Base-by-base conservation (phyloP, 2,329 filamentous ascomycete species). In the Alternaria ventricosa region DNA sequence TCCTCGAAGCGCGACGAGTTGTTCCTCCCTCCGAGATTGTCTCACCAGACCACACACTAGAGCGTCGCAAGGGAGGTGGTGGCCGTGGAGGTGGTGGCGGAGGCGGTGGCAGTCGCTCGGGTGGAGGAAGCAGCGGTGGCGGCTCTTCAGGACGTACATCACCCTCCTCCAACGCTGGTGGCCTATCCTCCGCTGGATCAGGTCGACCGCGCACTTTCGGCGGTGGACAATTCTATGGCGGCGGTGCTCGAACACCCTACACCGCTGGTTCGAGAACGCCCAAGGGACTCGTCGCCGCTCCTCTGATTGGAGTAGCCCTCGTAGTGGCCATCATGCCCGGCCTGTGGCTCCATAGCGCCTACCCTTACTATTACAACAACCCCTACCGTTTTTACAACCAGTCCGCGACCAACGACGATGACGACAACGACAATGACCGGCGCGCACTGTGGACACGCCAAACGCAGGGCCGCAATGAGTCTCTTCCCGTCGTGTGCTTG, bases 221-320 rank as follows among this genome's bases (percentile, higher is more conserved):
- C 47, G 88, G 88, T 41, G 89, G 90, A 8, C 71, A 75, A 55
- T 92, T 86, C 78, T 94, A 93, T 73, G 86, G 87, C 41, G 92
- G 92, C 53, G 79, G 79, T 23, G 85, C 88, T 0, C 64, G 81
- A 3, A 74, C 76, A 0, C 90, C 92, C 2, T 95, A 92, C 79
- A 64, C 71, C 3, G 68, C 90, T 3, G 90, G 90, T 7, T n/a
- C 43, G 0, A 63, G 60, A 12, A 84, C 84, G 1, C 85, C 83
- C 1, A 78, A 83, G 4, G 84, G 85, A 4, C 84, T 91, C 41
- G 77, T 88, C 15, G 78, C 88, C 51, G 74, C 70, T 8, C 69
- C 67, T 1, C 77, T 88, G 22, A 79, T 36, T n/a, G 33, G 33
- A 36, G 33, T 36, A 36, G 33, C 33, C 33, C 33, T 36, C 33